Base-by-base conservation (phyloP, 495 filamentous ascomycete species). In the Astrocystis sublimbata region DNA sequence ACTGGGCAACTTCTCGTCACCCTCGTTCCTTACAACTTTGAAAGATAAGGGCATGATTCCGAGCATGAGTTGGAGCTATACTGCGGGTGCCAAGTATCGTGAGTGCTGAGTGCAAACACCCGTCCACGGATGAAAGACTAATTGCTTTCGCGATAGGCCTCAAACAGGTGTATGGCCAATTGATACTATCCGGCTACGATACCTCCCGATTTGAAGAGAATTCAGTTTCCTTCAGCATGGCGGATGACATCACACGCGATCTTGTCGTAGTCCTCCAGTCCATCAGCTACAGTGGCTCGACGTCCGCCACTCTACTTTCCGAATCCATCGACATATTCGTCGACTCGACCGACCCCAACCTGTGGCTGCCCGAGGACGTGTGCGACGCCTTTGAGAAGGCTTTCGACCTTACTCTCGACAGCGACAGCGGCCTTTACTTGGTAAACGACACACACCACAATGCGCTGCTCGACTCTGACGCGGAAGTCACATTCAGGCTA, bases 171-270 rank as follows among this genome's bases (percentile, higher is more conserved):
- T 76, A 80, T 45, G 78, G 75, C n/a, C 81, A 79, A 50, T 69
- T 87, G 13, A 84, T 83, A 6, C 77, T 87, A 36, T 84, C 83
- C 7, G 84, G 84, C 4, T 85, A 85, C 62, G 84, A 87, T 65
- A 60, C 73, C 4, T 78, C 81, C 1, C 72, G 79, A 17, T 84
- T 83, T 65, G 68, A 68, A 8, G 72, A 79, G 6, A 85, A 83
- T 63, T 62, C 78, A 38, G 60, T 81, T 26, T 73, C 73, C 6
- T 82, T 85, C 58, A 71, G 67, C 10, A 81, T 86, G 71, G 76
- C 76, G 1, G 73, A 71, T 0, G 80, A 85, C 62, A 66, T 76
- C 31, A 73, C 77, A 35, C 73, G 81, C 9, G 81, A 84, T 57
- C 61, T 86, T 9, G 74, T 83, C 6, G 78, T 85, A 6, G 72